phyloP scores from a whole-genome alignment of 176 grass and related monocot genomes.

The Luzula sylvatica region DNA sequence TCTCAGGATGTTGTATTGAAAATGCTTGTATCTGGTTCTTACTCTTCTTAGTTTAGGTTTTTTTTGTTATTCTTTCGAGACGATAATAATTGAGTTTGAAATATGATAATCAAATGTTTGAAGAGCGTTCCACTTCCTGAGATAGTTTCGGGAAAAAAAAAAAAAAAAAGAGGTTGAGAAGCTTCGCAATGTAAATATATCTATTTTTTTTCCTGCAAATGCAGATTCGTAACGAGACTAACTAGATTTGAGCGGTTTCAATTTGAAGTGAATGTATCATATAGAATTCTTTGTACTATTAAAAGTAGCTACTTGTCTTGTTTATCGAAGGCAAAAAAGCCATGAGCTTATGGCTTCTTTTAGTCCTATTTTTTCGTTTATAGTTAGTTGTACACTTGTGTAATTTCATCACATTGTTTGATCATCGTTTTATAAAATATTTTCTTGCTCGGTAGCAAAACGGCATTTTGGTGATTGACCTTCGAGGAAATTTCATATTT shows the following conservation, averaged over 20 bases:
- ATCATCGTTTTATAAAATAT: too few species aligned
- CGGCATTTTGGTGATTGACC: too few species aligned
- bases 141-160: too few species aligned
- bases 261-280: conserved; percentile 34
- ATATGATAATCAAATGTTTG: conserved; percentile 20
- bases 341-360: too few species aligned
- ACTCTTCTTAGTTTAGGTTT: conserved; percentile 1
- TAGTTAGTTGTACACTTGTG: too few species aligned
- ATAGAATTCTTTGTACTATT: conserved; percentile 27
- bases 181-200: conserved; percentile 61
- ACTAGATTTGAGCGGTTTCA: background rate
- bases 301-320: background rate
- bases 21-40: background rate
- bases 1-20: background rate
- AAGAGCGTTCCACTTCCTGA: too few species aligned
- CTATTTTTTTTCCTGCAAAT: conserved; percentile 59
- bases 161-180: conserved; percentile 22
- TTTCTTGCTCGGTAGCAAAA: too few species aligned
- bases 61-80: background rate
- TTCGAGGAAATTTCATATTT: too few species aligned
- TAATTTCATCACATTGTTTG: too few species aligned
- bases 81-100: conserved; percentile 17
- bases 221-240: conserved; percentile 32
- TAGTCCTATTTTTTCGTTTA: too few species aligned
- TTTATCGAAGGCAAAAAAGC: too few species aligned